phyloP scores from a whole-genome alignment of 495 filamentous ascomycete species.

The Penicilliopsis zonata region DNA sequence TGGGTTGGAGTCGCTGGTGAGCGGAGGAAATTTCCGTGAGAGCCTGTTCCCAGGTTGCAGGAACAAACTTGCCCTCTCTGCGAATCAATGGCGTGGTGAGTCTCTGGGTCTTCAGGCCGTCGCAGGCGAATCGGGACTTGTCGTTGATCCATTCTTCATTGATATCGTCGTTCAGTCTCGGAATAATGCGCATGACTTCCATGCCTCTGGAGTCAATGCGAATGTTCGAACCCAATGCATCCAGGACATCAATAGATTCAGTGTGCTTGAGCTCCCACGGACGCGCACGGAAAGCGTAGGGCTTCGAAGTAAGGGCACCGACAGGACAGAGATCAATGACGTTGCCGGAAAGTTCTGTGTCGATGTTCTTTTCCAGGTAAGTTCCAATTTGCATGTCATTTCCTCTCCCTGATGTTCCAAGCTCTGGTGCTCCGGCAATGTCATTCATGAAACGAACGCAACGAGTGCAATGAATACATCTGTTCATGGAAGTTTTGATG shows the following conservation, averaged over 20 bases:
- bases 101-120: conserved; percentile 91
- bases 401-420: conserved; percentile 87
- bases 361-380: conserved; percentile 82
- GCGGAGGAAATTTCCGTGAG: conserved; percentile 72
- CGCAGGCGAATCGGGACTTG: conserved; percentile 92
- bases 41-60: conserved; percentile 88
- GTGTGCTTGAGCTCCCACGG: conserved; percentile 93
- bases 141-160: conserved; percentile 99
- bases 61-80: conserved; percentile 75
- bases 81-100: conserved; percentile 87
- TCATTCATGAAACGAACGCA: conserved; percentile 98
- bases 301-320: conserved; percentile 90
- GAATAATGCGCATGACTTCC: conserved; percentile 89
- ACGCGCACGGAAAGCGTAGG: conserved; percentile 91
- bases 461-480: conserved; percentile 97
- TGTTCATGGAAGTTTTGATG: conserved; percentile 99
- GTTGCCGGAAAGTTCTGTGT: conserved; percentile 91
- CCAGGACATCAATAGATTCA: conserved; percentile 88
- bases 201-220: conserved; percentile 85
- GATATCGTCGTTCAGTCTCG: conserved; percentile 89
- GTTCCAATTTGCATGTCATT: conserved; percentile 98
- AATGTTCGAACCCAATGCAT: conserved; percentile 89
- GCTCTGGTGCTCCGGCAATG: conserved; percentile 85
- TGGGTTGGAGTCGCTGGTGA: conserved; percentile 59
- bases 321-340: conserved; percentile 98